Evolutionary conservation across 2,329 filamentous ascomycete species (phyloP).

Genomic region (Dryadomyces quercus-mongolicae): DNA sequence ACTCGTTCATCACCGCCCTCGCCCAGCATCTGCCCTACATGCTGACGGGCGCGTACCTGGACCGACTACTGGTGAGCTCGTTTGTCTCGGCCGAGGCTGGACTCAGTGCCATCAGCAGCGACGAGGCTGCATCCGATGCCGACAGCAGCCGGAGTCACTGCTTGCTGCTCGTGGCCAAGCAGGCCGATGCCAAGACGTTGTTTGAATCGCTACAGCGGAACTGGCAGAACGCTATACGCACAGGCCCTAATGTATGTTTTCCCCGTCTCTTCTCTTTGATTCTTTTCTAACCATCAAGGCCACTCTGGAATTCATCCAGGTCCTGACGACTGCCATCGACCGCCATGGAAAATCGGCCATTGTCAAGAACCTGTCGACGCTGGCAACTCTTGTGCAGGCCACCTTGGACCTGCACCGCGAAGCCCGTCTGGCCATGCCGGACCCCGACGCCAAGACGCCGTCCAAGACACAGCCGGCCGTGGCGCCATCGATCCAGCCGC

Average conservation of each 20-base stretch:
- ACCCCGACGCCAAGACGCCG: neutral
- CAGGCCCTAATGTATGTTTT: constrained; percentile 52
- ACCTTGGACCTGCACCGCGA: constrained; percentile 53
- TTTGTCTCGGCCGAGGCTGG: constrained; percentile 56
- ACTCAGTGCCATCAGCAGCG: constrained; percentile 45
- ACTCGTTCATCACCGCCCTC: constrained; percentile 66
- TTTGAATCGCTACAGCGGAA: constrained; percentile 62
- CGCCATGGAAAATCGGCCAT: constrained; percentile 67
- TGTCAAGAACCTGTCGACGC: constrained; percentile 56
- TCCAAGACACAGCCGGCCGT: constrained; percentile 17
- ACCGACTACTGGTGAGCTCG: constrained; percentile 59
- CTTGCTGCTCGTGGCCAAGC: constrained; percentile 61
- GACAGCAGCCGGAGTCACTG: constrained; percentile 56
- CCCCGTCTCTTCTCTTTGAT: neutral
- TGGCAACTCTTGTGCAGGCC: constrained; percentile 54
- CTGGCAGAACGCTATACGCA: constrained; percentile 52
- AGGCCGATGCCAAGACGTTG: constrained; percentile 64
- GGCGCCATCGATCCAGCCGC: constrained; percentile 5
- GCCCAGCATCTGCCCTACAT: constrained; percentile 82
- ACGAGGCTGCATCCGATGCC: constrained; percentile 45
- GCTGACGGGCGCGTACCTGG: constrained; percentile 64
- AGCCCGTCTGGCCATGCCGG: constrained; percentile 11
- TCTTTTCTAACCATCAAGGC: constrained; percentile 35
- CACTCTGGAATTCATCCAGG: constrained; percentile 53
- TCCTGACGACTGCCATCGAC: constrained; percentile 61